Evolutionary conservation across 108 stramenopile genomes (phyloP).

Genomic region (Skeletonema marinoi): DNA sequence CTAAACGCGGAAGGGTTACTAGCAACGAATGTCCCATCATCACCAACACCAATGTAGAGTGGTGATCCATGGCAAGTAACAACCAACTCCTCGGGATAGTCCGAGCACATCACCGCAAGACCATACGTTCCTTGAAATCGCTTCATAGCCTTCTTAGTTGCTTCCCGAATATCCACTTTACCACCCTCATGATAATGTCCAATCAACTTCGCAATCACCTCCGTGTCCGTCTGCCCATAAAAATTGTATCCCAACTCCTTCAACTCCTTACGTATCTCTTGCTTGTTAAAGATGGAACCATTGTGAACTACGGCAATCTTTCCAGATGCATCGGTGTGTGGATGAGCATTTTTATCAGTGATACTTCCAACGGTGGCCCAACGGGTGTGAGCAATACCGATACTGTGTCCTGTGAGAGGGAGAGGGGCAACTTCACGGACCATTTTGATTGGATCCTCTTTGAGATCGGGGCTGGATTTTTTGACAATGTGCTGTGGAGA

Average conservation of each 20-base stretch:
- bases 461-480: conserved; percentile 69
- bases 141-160: conserved; percentile 65
- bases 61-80: conserved; percentile 89
- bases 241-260: conserved; percentile 67
- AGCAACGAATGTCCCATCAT: conserved; percentile 76
- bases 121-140: conserved; percentile 85
- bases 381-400: conserved; percentile 91
- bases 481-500: conserved; percentile 59
- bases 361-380: conserved; percentile 92
- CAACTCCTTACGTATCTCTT: conserved; percentile 65
- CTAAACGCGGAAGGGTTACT: conserved; percentile 86
- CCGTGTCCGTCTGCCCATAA: conserved; percentile 87
- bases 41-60: conserved; percentile 80
- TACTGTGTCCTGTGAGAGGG: conserved; percentile 46
- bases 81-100: conserved; percentile 74
- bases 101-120: conserved; percentile 58
- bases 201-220: conserved; percentile 87
- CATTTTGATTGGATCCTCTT: conserved; percentile 72
- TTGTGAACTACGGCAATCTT: conserved; percentile 89
- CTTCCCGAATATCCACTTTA: conserved; percentile 41
- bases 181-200: conserved; percentile 51
- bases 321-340: conserved; percentile 72
- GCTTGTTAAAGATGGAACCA: conserved; percentile 86
- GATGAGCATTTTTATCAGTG: conserved; percentile 88
- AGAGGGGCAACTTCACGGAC: conserved; percentile 47